These are phyloP conservation scores for Triticum aestivum DNA, from an alignment of 176 grass and related monocot genomes.

Conservation along the genomic window IWGSC_CS_RefSeq_v2.1 NC_057814.1:396146057-396146556, in stretches of 20 bases:
- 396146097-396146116: background rate
- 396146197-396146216: background rate
- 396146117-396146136: background rate
- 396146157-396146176: slow-evolving; percentile 24
- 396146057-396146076: slow-evolving; percentile 13
- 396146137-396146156: slow-evolving; percentile 26
- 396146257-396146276: background rate
- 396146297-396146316: background rate
- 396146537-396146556: too few relatives aligned
- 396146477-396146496: background rate
- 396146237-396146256: background rate
- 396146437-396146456: too few relatives aligned
- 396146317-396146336: too few relatives aligned
- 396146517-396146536: background rate
- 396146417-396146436: too few relatives aligned
- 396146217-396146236: background rate
- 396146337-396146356: too few relatives aligned
- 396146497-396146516: background rate
- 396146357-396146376: too few relatives aligned
- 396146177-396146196: slow-evolving; percentile 28
- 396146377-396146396: too few relatives aligned
- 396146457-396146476: background rate
- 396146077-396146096: background rate
- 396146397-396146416: too few relatives aligned
- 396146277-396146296: background rate